Base-by-base conservation (phyloP, 1,139 yeast genomes). In the Debaryomyces coudertii region DNA sequence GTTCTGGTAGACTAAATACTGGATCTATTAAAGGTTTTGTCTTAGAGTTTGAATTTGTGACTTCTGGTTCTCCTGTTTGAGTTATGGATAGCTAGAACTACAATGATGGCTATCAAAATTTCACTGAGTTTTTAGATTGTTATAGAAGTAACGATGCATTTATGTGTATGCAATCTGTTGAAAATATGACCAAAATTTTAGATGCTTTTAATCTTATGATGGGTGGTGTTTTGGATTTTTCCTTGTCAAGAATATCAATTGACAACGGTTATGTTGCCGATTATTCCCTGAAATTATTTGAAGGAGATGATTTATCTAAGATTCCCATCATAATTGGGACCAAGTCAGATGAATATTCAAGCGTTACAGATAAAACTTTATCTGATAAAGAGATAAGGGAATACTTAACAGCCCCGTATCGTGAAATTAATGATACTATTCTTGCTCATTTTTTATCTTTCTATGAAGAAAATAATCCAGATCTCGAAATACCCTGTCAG, bases 11-110 rank as follows among this genome's bases (percentile, higher is more conserved):
- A n/a, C 57, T 64, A 18, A 52, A 52, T 24, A 47, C 53, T 3
- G 8, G 12, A 6, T 53, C 53, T 43, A 53, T 66, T 44, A 53
- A 52, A 40, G 63, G 62, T 25, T 69, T 63, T 5, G 61, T 65
- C 22, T 49, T 60, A 55, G 58, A 60, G 38, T 43, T 51, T 43
- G 61, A 61, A 11, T 28, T 28, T 28, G 30, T 33, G 38, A 25
- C 42, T 36, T 27, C 43, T 34, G 11, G n/a, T n/a, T n/a, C 25
- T 28, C 34, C 23, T 34, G 24, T 29, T 12, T 36, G 45, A 27
- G 29, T 36, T 45, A 16, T 12, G 15, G 11, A 12, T 29, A 33
- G 42, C 11, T 9, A 34, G 29, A 24, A 42, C 30, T 25, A 37
- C 41, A 18, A 37, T 45, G 25, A 28, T 2, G 30, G 30, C 30